Percentiles rank a stretch among this genome's conserved stretches.
Conservation (phyloP, 306 rosid genomes). For the Sesbania bispinosa region DNA sequence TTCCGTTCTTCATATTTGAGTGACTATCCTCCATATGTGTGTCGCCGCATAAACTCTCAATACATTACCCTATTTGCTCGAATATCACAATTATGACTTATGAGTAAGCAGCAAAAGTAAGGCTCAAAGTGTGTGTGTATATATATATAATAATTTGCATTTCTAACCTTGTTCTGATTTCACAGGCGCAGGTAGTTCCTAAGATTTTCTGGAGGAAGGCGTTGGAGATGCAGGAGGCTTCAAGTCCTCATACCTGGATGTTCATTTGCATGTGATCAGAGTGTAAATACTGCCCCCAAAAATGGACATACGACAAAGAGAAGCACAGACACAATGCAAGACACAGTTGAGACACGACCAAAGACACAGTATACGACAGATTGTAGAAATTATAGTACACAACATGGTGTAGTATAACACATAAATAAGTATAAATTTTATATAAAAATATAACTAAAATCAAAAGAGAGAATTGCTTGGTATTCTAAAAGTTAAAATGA, state of each 20-base stretch:
- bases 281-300: not conserved
- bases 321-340: too few relatives aligned
- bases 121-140: not conserved
- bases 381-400: too few relatives aligned
- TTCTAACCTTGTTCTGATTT: slow-evolving; percentile 43
- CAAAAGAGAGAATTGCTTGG: too few relatives aligned
- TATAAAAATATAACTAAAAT: too few relatives aligned
- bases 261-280: slow-evolving; percentile 12
- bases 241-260: slow-evolving; percentile 84
- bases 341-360: too few relatives aligned
- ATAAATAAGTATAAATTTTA: too few relatives aligned
- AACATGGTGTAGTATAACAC: too few relatives aligned
- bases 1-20: slow-evolving; percentile 26
- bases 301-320: too few relatives aligned
- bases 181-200: slow-evolving; percentile 3
- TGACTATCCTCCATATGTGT: slow-evolving; percentile 22
- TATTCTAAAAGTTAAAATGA: too few relatives aligned
- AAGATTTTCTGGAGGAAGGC: slow-evolving; percentile 49
- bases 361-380: too few relatives aligned
- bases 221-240: slow-evolving; percentile 89
- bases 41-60: slow-evolving; percentile 24
- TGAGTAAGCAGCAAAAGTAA: not conserved
- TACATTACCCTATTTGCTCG: slow-evolving; percentile 15
- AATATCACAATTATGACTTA: slow-evolving; percentile 20
- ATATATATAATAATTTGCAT: not conserved